Evolutionary conservation across 495 filamentous ascomycete species (phyloP).

Genomic region (Xylaria grammica): DNA sequence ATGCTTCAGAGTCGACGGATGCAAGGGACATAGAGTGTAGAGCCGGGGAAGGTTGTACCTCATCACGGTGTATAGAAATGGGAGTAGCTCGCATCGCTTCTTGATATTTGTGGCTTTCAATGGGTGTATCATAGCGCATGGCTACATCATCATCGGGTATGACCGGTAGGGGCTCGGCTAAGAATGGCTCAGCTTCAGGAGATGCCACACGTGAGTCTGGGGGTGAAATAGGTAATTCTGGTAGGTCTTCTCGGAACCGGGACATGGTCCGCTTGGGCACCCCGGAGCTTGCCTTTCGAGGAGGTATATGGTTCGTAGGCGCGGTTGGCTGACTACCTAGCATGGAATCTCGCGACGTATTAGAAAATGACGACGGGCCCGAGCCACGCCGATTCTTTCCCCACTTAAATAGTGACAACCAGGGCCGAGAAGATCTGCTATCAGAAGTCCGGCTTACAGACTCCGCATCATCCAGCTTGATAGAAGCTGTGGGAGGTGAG

Average conservation of each 20-base stretch:
- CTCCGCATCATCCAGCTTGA: conserved; percentile 44
- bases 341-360: conserved; percentile 84
- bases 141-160: conserved; percentile 38
- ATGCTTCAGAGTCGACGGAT: conserved; percentile 88
- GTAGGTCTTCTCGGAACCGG: conserved; percentile 91
- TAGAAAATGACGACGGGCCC: conserved; percentile 72
- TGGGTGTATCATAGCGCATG: conserved; percentile 54
- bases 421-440: conserved; percentile 51
- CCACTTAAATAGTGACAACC: conserved; percentile 80
- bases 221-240: conserved; percentile 80
- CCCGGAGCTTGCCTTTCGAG: conserved; percentile 46
- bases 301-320: conserved; percentile 35
- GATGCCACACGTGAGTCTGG: conserved; percentile 82
- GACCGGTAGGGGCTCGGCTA: conserved; percentile 38
- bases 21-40: conserved; percentile 69
- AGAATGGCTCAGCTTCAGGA: conserved; percentile 58
- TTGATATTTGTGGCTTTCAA: conserved; percentile 48
- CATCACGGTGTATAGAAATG: conserved; percentile 49
- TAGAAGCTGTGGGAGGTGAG: conserved; percentile 38
- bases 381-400: conserved; percentile 62
- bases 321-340: conserved; percentile 41
- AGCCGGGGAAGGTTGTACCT: conserved; percentile 49
- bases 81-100: conserved; percentile 48
- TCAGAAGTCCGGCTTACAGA: conserved; percentile 45
- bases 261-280: conserved; percentile 78